Evolutionary conservation across 148 eudicot species (phyloP), one percentile per base, ranked within the genome.

Genomic region (Rhododendron molle): DNA sequence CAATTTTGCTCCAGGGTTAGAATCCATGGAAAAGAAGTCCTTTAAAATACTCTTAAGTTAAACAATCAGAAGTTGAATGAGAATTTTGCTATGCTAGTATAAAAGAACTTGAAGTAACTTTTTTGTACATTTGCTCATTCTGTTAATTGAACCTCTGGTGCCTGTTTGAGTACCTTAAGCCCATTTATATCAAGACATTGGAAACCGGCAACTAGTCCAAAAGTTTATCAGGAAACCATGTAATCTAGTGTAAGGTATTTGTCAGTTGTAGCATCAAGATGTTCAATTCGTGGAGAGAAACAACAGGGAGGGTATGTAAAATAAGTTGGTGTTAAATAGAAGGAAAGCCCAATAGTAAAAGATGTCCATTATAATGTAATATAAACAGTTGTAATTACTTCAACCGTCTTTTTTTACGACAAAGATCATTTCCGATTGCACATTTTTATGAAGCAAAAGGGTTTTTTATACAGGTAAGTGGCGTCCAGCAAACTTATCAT

Each of bases 401-500:
- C 43, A 3, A 3, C 30, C 13, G 44, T 20, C 2, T 44, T 58
- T 16, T 38, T 13, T 85, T 18, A 8, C 1, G 0, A 5, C 6
- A 52, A 11, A 23, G 0, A 38, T 7, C 76, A 30, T 60, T 82
- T 20, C 6, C 14, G 16, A 43, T 8, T 81, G 12, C n/a, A 58
- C 44, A 56, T 81, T 56, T 81, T 82, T 44, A 38, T 56, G n/a
- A 60, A 13, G 28, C 0, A 28, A 30, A 49, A 50, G n/a, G 67
- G 46, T 43, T 28, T 81, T 54, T 72, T 77, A 56, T 87, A 26
- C 86, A 97, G 99, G 95, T 95, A 71, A 86, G 92, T 28, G 99
- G 99, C 4, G 83, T 97, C 43, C 98, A 97, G 83, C 98, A 93
- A 84, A 97, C 96, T 15, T 95, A 90, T 88, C 92, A 93, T 83